These are phyloP conservation scores for Exophiala xenobiotica DNA, from an alignment of 2,329 filamentous ascomycete genomes.

Conservation along the genomic window DNA sequence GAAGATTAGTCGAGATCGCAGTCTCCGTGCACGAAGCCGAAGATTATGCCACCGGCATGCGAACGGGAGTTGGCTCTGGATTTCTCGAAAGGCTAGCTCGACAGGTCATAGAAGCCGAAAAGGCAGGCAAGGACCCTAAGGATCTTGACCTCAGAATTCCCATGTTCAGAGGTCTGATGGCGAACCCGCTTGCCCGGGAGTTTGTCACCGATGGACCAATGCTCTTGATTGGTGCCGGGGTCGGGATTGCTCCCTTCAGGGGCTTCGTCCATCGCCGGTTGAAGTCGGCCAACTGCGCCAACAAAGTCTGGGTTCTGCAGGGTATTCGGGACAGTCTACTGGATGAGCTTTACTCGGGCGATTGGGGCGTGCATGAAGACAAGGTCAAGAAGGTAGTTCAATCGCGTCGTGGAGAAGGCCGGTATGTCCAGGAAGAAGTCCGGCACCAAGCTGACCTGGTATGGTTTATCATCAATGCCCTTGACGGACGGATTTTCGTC, in stretches of 20 bases:
- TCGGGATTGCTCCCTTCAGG: conserved; percentile 95
- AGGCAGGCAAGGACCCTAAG: conserved; percentile 53
- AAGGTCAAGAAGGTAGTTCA: conserved; percentile 81
- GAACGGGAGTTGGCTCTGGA: conserved; percentile 86
- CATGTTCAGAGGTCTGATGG: conserved; percentile 98
- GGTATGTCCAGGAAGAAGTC: conserved; percentile 96
- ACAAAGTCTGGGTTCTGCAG: conserved; percentile 97
- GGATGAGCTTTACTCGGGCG: conserved; percentile 93
- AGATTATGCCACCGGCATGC: conserved; percentile 70
- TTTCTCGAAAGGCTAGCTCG: conserved; percentile 86
- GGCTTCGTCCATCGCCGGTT: conserved; percentile 93
- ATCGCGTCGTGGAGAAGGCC: conserved; percentile 71
- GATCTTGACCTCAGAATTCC: conserved; percentile 71
- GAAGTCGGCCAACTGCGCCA: conserved; percentile 92
- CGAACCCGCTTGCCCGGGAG: conserved; percentile 87
- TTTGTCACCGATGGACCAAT: conserved; percentile 94
- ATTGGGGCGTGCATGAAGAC: conserved; percentile 90
- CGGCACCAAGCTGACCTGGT: conserved; percentile 89
- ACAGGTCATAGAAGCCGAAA: conserved; percentile 67
- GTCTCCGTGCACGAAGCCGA: conserved; percentile 87
- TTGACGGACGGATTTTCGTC: conserved; percentile 96
- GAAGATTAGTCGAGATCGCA: conserved; percentile 90
- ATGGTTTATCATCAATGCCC: conserved; percentile 93
- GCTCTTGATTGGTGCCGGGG: conserved; percentile 93
- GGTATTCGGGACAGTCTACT: conserved; percentile 90